These are phyloP conservation scores for Wallemia mellicola DNA, from an alignment of 1,284 basidiomycete species.

Conservation along the genomic window DNA sequence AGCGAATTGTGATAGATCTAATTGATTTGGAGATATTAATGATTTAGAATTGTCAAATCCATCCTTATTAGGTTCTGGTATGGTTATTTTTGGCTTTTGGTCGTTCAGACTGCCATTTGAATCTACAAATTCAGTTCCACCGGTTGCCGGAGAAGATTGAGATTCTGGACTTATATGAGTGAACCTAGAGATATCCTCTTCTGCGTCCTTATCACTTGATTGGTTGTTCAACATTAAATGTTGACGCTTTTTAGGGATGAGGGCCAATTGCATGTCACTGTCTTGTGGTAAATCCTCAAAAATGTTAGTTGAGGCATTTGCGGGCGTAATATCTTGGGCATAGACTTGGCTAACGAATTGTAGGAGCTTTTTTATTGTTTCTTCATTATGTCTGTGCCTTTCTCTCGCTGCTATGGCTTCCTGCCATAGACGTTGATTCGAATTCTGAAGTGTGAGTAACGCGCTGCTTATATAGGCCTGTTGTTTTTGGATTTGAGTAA, in stretches of 20 bases:
- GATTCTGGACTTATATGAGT: not conserved
- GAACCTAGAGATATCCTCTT: not conserved
- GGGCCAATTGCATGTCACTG: not conserved
- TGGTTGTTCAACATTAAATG: not conserved
- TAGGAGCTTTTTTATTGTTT: constrained; percentile 87
- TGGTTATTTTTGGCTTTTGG: not conserved
- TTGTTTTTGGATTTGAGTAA: constrained; percentile 64
- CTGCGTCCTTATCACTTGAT: not conserved
- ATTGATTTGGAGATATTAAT: not conserved
- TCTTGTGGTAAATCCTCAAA: not conserved
- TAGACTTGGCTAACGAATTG: constrained; percentile 83
- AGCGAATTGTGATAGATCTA: not conserved
- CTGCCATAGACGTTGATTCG: constrained; percentile 73
- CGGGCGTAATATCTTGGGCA: constrained; percentile 25
- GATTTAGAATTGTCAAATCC: not conserved
- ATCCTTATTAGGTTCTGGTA: not conserved
- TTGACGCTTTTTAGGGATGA: not conserved
- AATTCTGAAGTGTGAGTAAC: constrained; percentile 55
- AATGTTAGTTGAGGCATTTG: not conserved
- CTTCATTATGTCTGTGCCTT: constrained; percentile 65
- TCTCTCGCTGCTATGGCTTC: constrained; percentile 53
- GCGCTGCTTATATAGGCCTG: constrained; percentile 69
- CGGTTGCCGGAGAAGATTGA: not conserved
- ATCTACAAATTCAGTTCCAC: not conserved
- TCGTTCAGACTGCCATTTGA: not conserved